Evolutionary conservation across 805 yeast genomes (phyloP).

Genomic region (Teunomyces pallodes): DNA sequence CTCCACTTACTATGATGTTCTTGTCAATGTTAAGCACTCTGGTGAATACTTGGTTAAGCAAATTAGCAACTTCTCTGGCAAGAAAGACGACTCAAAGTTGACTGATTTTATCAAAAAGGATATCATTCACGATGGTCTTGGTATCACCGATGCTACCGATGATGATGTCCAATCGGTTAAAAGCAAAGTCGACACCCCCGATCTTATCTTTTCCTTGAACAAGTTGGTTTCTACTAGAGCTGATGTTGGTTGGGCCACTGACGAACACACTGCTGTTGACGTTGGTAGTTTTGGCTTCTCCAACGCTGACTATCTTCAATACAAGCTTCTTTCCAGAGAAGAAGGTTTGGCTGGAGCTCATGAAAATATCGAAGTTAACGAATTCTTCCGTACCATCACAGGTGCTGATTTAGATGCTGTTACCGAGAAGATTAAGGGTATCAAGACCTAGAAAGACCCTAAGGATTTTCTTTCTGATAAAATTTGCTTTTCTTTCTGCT

Average conservation of each 20-base stretch:
- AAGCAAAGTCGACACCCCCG: slow-evolving; percentile 5
- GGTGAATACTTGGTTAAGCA: slow-evolving; percentile 64
- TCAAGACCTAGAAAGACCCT: slow-evolving; percentile 20
- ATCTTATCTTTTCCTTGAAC: slow-evolving; percentile 54
- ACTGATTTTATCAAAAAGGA: slow-evolving; percentile 52
- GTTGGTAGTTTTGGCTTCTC: slow-evolving; percentile 85
- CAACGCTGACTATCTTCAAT: slow-evolving; percentile 47
- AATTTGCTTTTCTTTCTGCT: neutral
- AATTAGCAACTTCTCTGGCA: slow-evolving; percentile 35
- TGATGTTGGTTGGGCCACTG: slow-evolving; percentile 93
- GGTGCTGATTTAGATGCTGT: slow-evolving; percentile 48
- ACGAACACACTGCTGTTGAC: slow-evolving; percentile 95
- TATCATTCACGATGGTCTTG: slow-evolving; percentile 57
- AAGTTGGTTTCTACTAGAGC: slow-evolving; percentile 75
- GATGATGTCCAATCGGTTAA: slow-evolving; percentile 45
- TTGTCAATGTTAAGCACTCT: slow-evolving; percentile 67
- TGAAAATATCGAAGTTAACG: slow-evolving; percentile 84
- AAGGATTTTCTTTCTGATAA: neutral
- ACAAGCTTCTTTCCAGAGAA: slow-evolving; percentile 28
- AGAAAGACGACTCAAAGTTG: slow-evolving; percentile 18
- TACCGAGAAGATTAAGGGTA: slow-evolving; percentile 48
- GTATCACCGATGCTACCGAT: slow-evolving; percentile 54
- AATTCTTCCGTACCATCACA: slow-evolving; percentile 58
- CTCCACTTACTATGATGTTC: slow-evolving; percentile 79
- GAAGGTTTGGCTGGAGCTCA: slow-evolving; percentile 68